Base-by-base conservation (phyloP, 495 filamentous ascomycete species). In the Cercophora samala region DNA sequence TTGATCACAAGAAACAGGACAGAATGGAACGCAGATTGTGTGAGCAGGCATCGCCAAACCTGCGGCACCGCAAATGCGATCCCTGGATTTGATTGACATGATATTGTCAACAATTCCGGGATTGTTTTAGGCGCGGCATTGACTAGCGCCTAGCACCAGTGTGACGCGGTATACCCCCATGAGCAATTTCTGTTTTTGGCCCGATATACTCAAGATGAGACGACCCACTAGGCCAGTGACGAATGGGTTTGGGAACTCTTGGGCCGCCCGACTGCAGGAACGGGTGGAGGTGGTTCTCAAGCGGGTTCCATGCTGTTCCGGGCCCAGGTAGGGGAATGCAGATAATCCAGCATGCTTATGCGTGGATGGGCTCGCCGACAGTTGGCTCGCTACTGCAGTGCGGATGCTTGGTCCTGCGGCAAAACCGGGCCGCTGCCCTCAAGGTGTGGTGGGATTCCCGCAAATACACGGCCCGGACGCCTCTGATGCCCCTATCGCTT, bases 51-150 rank as follows among this genome's bases (percentile, higher is more conserved):
- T 68, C 68, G 65, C 64, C 68, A 64, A n/a, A 25, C 52, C 70
- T 68, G 72, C 68, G 67, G 70, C 65, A 58, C 64, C 69, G 62
- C 69, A 69, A 71, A 66, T 68, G 64, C 65, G 58, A 60, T 64
- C 70, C 60, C 66, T n/a, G 69, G 73, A 64, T 68, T 74, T 72
- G 67, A 70, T 69, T 76, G 69, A 68, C 73, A 71, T 70, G 53
- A 74, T 70, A 73, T 71, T 67, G 69, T 69, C 71, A 73, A 66
- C 62, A 67, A 72, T 68, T 74, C 68, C 73, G 69, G 69, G 72
- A 69, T 58, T 63, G 23, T 62, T 74, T 72, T 75, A 70, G 76
- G 71, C 70, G 66, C 71, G 68, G 70, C 68, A 76, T 71, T 63
- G 68, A 65, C 46, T 64, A 58, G 22, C 64, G 73, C 66, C 66